Evolutionary conservation across 1,284 basidiomycete species (phyloP), one percentile per base, ranked within the genome.

Genomic region (Chalciporus sp.): DNA sequence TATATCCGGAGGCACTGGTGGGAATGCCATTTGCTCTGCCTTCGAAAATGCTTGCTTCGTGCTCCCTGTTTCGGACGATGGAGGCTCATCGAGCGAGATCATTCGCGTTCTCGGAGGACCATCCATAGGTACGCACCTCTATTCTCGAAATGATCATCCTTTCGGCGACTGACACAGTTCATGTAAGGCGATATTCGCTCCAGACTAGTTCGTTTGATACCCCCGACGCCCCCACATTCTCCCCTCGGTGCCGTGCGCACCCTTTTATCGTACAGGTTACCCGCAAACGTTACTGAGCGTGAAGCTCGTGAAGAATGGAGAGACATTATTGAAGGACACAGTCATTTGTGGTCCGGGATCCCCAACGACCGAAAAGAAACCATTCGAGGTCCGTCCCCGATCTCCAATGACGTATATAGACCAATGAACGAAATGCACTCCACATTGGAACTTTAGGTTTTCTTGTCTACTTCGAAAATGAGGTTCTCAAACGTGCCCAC

Each of bases 291-390:
- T 16, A 74, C 83, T 0, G 90, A 94, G 61, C 79, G 81, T 47
- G 84, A 86, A 56, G 92, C 93, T n/a, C 84, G 92, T 56, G 91
- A 93, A 29, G 82, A 92, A 62, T 98, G 95, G 94, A 79, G 90
- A 59, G 86, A 93, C 57, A 94, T 98, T 56, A 90, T 98, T 12
- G 95, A 98, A 74, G 96, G 96, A 0, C 80, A 81, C 27, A 95
- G 92, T 65, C 59, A 64, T 1, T 78, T 98, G 3, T 99, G 96
- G 96, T 69, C 77, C 4, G 94, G 92, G 0, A 94, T 99, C 45
- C 93, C 95, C 0, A 84, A 84, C 39, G 96, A 98, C 69, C 84
- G 94, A 59, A 95, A 95, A 71, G 96, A 98, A 70, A 85, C 86
- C 23, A 90, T 95, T 50, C 81, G 94, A 68, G 92, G 92, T 87